phyloP scores from a whole-genome alignment of 352 stramenopile genomes.

The Phytophthora ramorum region DNA sequence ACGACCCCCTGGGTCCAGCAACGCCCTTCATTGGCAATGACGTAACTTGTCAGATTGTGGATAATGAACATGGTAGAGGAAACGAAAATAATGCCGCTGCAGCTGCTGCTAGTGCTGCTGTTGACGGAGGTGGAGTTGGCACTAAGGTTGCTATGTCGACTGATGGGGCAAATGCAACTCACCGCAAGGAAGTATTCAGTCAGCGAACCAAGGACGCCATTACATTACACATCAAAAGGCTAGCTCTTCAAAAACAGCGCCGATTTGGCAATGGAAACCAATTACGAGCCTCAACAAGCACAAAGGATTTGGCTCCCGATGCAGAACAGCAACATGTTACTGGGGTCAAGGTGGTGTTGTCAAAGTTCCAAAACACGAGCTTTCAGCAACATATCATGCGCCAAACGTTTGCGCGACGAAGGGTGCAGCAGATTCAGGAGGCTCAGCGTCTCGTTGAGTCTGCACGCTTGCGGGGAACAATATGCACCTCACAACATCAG shows the following conservation, averaged over 20 bases:
- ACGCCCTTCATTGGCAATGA: background rate
- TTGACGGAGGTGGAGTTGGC: background rate
- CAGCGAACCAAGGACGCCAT: constrained; percentile 30
- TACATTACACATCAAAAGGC: constrained; percentile 23
- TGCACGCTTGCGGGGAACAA: constrained; percentile 32
- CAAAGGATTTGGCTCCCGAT: background rate
- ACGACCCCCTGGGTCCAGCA: background rate
- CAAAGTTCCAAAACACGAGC: constrained; percentile 60
- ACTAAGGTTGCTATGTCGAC: background rate
- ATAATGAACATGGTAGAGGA: background rate
- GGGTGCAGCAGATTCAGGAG: constrained; percentile 28
- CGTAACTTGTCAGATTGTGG: background rate
- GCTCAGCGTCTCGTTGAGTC: constrained; percentile 30
- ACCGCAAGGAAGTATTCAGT: constrained; percentile 11
- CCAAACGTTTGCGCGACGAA: constrained; percentile 50
- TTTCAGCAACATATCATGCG: constrained; percentile 64
- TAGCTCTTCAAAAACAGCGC: constrained; percentile 10
- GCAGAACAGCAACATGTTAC: background rate
- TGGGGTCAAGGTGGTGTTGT: constrained; percentile 34
- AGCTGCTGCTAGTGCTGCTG: background rate
- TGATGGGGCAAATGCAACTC: background rate
- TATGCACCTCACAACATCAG: background rate
- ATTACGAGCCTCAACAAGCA: background rate
- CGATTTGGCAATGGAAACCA: background rate
- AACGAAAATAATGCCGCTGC: background rate